Evolutionary conservation across 164 flowering plant species (phyloP).

Genomic region (Stephania japonica): DNA sequence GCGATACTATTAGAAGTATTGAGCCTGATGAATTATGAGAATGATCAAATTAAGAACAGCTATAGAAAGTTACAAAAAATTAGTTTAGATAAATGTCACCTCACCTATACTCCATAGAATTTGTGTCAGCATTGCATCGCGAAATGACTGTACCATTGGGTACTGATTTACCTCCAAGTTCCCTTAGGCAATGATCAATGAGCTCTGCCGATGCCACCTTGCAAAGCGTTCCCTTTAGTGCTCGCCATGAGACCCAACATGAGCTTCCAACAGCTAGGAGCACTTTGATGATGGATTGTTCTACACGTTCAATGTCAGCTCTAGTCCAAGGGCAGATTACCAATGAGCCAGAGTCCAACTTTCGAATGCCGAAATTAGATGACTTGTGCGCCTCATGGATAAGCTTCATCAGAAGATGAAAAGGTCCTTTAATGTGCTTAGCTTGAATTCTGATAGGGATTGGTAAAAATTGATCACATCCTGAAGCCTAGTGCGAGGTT

Average conservation of each 20-base stretch:
- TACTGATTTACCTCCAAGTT: constrained; percentile 45
- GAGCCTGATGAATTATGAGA: constrained; percentile 31
- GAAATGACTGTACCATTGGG: constrained; percentile 37
- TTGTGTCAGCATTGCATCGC: constrained; percentile 41
- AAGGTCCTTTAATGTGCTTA: constrained; percentile 49
- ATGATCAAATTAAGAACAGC: not conserved
- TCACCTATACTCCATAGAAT: constrained; percentile 61
- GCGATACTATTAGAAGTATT: constrained; percentile 15
- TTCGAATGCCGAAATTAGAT: constrained; percentile 10
- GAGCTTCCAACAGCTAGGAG: constrained; percentile 50
- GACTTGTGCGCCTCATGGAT: constrained; percentile 32
- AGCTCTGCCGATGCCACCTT: constrained; percentile 53
- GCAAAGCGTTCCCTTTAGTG: constrained; percentile 63
- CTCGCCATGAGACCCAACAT: constrained; percentile 63
- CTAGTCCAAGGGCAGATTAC: constrained; percentile 40
- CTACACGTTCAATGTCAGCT: constrained; percentile 47
- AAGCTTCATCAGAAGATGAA: constrained; percentile 44
- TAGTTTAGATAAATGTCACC: not conserved
- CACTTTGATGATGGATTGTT: constrained; percentile 61
- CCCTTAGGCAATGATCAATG: constrained; percentile 62
- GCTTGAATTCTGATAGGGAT: constrained; percentile 45
- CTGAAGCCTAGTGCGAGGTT: constrained; percentile 40
- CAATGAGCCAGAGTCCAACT: constrained; percentile 11
- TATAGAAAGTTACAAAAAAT: not conserved
- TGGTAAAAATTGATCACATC: constrained; percentile 51